Base-by-base conservation (phyloP, 1,284 basidiomycete genomes). In the Ganoderma lucidum region DNA sequence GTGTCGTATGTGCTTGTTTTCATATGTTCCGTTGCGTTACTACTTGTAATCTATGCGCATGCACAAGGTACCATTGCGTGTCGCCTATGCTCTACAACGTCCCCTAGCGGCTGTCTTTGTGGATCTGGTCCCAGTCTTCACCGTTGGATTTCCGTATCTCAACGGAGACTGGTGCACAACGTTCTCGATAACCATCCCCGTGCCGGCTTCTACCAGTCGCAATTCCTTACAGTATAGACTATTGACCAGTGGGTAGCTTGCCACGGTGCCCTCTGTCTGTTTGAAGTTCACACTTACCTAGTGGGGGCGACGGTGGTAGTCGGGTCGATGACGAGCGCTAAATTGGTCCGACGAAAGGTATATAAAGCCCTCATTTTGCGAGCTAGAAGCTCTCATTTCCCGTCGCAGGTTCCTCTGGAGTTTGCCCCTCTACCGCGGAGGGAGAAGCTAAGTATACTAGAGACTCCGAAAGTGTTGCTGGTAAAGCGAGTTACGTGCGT, bases 21-120 rank as follows among this genome's bases (percentile, higher is more conserved):
- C 62, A 32, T 70, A 53, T 70, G 64, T 70, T 58, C 60, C 71
- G 64, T 73, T 73, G 69, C 59, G 66, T 58, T 73, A 73, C 58
- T 64, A 37, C 65, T 39, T 73, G 72, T 73, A 73, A 71, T 71
- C 64, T 73, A 71, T 68, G 30, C 39, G 41, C 51, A 48, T 56
- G 23, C n/a, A 44, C 51, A 44, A 45, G 60, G 45, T 39, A 42
- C 35, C 71, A 8, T 30, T 17, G 15, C n/a, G 1, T 17, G 15
- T 32, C 5, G 28, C 53, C 28, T 14, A 19, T n/a, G 6, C 6
- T 48, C 19, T 48, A 19, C 3, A 48, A n/a, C 45, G 45, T 48
- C n/a, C 6, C 45, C 45, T 19, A n/a, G 5, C 12, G 45, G 12
- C 6, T 6, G 19, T n/a, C n/a, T n/a, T 19, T 14, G 8, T n/a